Evolutionary conservation across 2,329 filamentous ascomycete genomes (phyloP), one percentile per base, ranked within the genome.

Genomic region (Colletotrichum tropicale): DNA sequence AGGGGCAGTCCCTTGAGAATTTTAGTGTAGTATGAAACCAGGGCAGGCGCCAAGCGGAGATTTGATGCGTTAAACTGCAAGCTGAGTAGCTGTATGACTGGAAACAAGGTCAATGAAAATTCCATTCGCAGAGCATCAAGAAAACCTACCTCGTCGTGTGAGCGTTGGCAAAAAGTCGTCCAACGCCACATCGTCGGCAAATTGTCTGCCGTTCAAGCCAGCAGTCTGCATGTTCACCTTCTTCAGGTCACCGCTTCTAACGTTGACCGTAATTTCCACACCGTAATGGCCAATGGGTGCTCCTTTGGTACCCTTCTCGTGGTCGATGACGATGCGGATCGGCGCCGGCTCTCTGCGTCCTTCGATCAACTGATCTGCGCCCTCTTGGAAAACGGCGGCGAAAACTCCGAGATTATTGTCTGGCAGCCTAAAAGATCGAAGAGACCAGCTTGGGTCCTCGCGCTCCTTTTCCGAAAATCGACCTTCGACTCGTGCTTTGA

Each of bases 401-500:
- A 92, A 91, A 30, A 93, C 79, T 12, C 88, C 90, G 12, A 93
- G 84, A 70, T 89, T 90, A 74, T 86, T 89, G 80, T 93, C 93
- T 48, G 90, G 88, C 82, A 92, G 90, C 74, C 89, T 91, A 16
- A 92, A 90, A 24, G 93, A 94, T 48, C 95, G 91, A 36, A 98
- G 90, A 36, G 94, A 94, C 96, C 95, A 98, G 79, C 91, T 92
- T 18, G 93, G 89, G 74, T 93, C 91, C 83, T 98, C 95, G 74
- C 96, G 92, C 85, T 98, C 95, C n/a, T 87, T 83, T 82, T 98
- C 96, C 1, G 94, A 87, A 80, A 98, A 98, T 13, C 96, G 91
- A 8, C 93, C 94, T 84, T 98, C 96, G 16, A 98, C 92, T 78
- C 93, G 92, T 10, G 96, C 96, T 85, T 96, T 98, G 64, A 93